These are phyloP conservation scores for Tuber indicum DNA, from an alignment of 495 filamentous ascomycete genomes.

Conservation along the genomic window DNA sequence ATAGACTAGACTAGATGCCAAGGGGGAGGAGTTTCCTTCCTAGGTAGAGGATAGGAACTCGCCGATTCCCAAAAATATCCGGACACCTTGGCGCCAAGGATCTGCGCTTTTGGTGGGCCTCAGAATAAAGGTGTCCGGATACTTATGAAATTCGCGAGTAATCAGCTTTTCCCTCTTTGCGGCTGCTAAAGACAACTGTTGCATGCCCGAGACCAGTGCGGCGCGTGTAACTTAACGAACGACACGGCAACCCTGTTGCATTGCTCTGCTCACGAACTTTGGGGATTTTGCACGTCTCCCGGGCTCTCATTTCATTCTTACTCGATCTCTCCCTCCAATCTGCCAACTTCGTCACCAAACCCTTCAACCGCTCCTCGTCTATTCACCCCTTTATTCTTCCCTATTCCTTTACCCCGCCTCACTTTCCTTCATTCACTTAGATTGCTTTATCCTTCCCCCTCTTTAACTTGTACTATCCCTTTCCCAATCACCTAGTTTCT, in stretches of 20 bases:
- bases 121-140: no score
- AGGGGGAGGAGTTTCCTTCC: not conserved
- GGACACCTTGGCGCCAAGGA: no score
- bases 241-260: slow-evolving; percentile 22
- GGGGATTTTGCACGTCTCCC: slow-evolving; percentile 26
- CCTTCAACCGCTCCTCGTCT: slow-evolving; percentile 5
- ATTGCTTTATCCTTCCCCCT: not conserved
- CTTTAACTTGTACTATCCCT: slow-evolving; percentile 3
- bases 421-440: slow-evolving; percentile 4
- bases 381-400: slow-evolving; percentile 13
- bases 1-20: no score
- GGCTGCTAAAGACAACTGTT: not conserved
- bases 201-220: not conserved
- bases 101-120: no score
- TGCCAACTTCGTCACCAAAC: slow-evolving; percentile 10
- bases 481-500: not conserved
- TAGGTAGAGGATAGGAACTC: not conserved
- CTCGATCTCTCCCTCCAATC: not conserved
- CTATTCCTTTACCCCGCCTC: slow-evolving; percentile 11
- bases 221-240: slow-evolving; percentile 9
- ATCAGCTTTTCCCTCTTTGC: not conserved
- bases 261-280: slow-evolving; percentile 6
- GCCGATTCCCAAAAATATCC: no score
- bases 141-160: no score
- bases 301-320: not conserved